These are phyloP conservation scores for Cucurbita pepo DNA, from an alignment of 306 rosid genomes.

Conservation along the genomic window DNA sequence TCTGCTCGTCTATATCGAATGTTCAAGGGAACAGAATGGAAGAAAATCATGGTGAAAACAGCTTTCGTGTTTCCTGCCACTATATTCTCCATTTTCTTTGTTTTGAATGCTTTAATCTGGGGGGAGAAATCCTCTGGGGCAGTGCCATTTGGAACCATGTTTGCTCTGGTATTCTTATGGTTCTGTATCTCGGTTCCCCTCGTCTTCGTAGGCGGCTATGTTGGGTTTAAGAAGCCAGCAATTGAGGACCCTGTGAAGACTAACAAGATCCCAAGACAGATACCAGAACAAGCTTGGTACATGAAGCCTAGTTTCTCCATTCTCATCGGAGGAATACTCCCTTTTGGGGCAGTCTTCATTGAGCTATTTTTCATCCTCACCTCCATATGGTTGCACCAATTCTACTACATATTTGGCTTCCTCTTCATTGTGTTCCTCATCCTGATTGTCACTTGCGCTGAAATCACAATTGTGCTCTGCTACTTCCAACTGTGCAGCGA, in stretches of 20 bases:
- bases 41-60: slow-evolving; percentile 48
- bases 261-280: slow-evolving; percentile 69
- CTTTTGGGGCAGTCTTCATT: slow-evolving; percentile 84
- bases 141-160: slow-evolving; percentile 94
- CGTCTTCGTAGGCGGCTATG: slow-evolving; percentile 50
- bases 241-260: slow-evolving; percentile 76
- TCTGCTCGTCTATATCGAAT: slow-evolving; percentile 48
- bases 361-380: slow-evolving; percentile 95
- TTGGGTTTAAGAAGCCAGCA: slow-evolving; percentile 46
- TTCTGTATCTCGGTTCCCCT: slow-evolving; percentile 96
- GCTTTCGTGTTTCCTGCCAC: slow-evolving; percentile 64
- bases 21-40: slow-evolving; percentile 84
- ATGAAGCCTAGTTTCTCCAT: slow-evolving; percentile 53
- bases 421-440: slow-evolving; percentile 74
- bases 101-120: slow-evolving; percentile 83
- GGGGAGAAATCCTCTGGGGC: slow-evolving; percentile 87
- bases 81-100: slow-evolving; percentile 51
- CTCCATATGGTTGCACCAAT: slow-evolving; percentile 88
- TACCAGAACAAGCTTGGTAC: slow-evolving; percentile 89
- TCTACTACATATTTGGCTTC: slow-evolving; percentile 76
- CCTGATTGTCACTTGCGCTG: slow-evolving; percentile 81
- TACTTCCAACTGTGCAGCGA: slow-evolving; percentile 98
- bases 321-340: slow-evolving; percentile 76
- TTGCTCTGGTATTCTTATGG: slow-evolving; percentile 84
- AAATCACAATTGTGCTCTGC: slow-evolving; percentile 85